Base-by-base conservation (phyloP, 2,329 filamentous ascomycete genomes). In the Graphium sp. region DNA sequence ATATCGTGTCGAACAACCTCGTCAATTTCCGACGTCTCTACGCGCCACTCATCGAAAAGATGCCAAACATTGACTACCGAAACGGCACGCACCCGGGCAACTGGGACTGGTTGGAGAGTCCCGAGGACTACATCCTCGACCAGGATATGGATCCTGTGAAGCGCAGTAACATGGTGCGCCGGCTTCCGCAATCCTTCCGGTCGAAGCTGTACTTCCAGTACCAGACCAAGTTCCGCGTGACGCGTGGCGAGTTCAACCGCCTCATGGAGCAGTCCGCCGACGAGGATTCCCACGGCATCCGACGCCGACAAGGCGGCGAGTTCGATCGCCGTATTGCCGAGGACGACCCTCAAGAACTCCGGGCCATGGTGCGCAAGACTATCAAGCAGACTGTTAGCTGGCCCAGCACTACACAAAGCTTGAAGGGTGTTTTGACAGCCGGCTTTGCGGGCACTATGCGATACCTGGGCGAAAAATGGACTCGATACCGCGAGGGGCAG, bases 61-160 rank as follows among this genome's bases (percentile, higher is more conserved):
- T 98, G 2, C 89, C 89, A 13, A 98, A 98, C 38, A 72, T 93
- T 25, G 58, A 62, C 19, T 95, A 89, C 50, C 63, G 66, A 31
- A 78, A 84, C 40, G 60, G 72, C 30, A 63, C 68, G 29, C 70
- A 78, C 37, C 53, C 66, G 0, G 51, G 50, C 25, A 52, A 56
- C 24, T 42, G 50, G 18, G 41, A 47, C 16, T 57, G 53, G 53
- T 45, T 57, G 28, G 47, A 56, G 29, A 47, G 48, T 1, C 53
- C 62, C 9, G 60, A 69, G 16, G 73, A 89, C 38, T 64, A 81
- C 39, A 62, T 57, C 11, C 59, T 98, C 13, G 62, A 66, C 23
- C 89, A 98, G 51, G 84, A 95, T 43, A 91, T 95, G 84, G 81
- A 93, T 42, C 81, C 85, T 0, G 56, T 81, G 33, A 84, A 80